Percentiles rank a stretch among this genome's conserved stretches.
phyloP scores from a whole-genome alignment of 164 flowering plant genomes.

The Buxus sempervirens region DNA sequence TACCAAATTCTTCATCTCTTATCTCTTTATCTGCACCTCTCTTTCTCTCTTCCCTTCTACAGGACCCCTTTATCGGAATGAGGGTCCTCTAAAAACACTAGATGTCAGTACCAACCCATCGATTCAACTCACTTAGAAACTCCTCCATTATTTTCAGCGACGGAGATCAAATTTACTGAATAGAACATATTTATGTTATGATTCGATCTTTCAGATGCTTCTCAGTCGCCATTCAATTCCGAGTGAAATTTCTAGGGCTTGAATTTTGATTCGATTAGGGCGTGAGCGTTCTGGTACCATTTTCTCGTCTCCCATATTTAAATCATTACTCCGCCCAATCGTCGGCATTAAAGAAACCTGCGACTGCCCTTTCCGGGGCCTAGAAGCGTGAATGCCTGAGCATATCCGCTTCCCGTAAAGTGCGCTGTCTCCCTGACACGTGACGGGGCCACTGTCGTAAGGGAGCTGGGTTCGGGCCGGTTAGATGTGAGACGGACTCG shows the following conservation, averaged over 20 bases:
- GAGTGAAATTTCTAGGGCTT: not conserved
- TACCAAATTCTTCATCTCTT: constrained; percentile 58
- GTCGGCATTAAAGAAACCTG: not conserved
- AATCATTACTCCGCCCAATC: too few relatives aligned
- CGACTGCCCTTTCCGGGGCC: not conserved
- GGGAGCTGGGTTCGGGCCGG: too few relatives aligned
- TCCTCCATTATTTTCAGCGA: not conserved
- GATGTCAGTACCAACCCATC: not conserved
- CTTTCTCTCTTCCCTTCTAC: not conserved
- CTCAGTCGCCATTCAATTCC: not conserved
- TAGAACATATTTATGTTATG: too few relatives aligned
- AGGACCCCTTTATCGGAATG: not conserved
- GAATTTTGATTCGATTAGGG: not conserved
- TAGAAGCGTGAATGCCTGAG: too few relatives aligned
- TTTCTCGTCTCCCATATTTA: not conserved
- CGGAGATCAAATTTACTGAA: not conserved
- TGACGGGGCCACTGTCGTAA: too few relatives aligned
- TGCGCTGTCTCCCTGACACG: too few relatives aligned
- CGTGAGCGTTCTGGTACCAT: not conserved
- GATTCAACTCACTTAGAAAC: not conserved
- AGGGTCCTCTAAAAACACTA: constrained; percentile 5
- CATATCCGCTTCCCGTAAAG: too few relatives aligned
- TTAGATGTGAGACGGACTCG: too few relatives aligned
- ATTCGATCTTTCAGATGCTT: not conserved
- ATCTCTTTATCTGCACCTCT: constrained; percentile 24